Conservation (phyloP, 495 filamentous ascomycete genomes). For the Letharia lupina region DNA sequence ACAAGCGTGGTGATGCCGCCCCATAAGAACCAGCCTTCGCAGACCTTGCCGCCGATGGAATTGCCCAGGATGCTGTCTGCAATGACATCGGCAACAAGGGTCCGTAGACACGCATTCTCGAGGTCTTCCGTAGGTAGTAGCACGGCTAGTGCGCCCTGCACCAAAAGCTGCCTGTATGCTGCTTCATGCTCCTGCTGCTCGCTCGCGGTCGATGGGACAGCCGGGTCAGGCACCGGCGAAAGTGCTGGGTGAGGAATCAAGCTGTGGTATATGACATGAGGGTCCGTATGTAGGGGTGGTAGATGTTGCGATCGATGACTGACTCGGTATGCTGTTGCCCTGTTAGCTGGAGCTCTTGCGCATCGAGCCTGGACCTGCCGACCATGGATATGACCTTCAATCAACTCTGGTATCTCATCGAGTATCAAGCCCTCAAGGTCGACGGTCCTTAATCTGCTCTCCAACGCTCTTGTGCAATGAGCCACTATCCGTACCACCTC, state of each 20-base stretch:
- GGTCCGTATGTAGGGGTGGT: constrained; percentile 49
- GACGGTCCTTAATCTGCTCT: constrained; percentile 71
- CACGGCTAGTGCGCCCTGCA: constrained; percentile 66
- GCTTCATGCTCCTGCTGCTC: constrained; percentile 68
- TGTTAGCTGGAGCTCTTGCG: constrained; percentile 11
- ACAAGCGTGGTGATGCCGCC: constrained; percentile 62
- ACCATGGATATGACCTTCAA: constrained; percentile 78
- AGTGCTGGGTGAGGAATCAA: constrained; percentile 72
- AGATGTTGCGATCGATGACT: constrained; percentile 44
- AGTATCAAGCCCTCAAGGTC: constrained; percentile 76
- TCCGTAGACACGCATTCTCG: constrained; percentile 71
- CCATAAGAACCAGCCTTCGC: constrained; percentile 80
- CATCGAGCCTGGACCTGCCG: constrained; percentile 26
- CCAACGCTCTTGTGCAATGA: constrained; percentile 77
- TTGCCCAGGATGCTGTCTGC: constrained; percentile 79
- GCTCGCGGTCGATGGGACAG: constrained; percentile 40
- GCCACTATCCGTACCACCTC: constrained; percentile 85
- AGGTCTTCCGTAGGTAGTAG: constrained; percentile 88
- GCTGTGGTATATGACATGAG: constrained; percentile 69
- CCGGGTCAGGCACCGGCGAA: constrained; percentile 59
- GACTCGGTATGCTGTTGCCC: constrained; percentile 45
- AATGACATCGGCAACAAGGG: constrained; percentile 75
- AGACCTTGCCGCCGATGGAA: constrained; percentile 63
- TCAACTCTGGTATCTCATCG: constrained; percentile 77
- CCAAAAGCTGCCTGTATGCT: constrained; percentile 71